Evolutionary conservation across 257 asterid genomes (phyloP).

Genomic region (Fraxinus excelsior): DNA sequence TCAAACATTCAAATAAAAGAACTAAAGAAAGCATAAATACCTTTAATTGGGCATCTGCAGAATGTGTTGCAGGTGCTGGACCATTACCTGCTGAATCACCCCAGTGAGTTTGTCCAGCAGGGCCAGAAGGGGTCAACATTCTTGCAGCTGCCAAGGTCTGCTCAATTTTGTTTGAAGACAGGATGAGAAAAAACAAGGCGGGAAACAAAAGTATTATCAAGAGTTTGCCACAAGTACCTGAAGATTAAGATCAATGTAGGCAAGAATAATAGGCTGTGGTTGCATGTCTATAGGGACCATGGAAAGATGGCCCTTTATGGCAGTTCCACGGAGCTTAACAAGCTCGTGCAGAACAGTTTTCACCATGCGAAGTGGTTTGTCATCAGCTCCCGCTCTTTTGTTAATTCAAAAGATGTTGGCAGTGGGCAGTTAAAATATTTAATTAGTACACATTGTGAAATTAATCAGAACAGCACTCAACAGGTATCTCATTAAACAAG

Average conservation of each 20-base stretch:
- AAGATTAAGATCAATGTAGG: slow-evolving; percentile 96
- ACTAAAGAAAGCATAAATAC: slow-evolving; percentile 35
- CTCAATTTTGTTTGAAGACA: slow-evolving; percentile 23
- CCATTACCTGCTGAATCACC: slow-evolving; percentile 80
- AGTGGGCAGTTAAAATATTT: slow-evolving; percentile 13
- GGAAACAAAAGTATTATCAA: slow-evolving; percentile 5
- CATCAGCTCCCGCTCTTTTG: slow-evolving; percentile 98
- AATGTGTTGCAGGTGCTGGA: slow-evolving; percentile 80
- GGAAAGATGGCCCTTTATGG: slow-evolving; percentile 97
- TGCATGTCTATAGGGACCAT: slow-evolving; percentile 98
- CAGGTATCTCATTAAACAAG: slow-evolving; percentile 11
- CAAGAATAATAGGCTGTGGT: slow-evolving; percentile 97
- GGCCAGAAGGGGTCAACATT: slow-evolving; percentile 94
- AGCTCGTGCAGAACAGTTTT: slow-evolving; percentile 98
- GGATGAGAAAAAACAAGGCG: slow-evolving; percentile 12
- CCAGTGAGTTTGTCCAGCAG: slow-evolving; percentile 97
- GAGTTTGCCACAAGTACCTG: slow-evolving; percentile 55
- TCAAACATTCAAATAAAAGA: not conserved
- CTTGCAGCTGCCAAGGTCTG: slow-evolving; percentile 99
- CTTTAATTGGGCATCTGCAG: slow-evolving; percentile 93
- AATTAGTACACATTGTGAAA: not conserved
- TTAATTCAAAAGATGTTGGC: slow-evolving; percentile 17
- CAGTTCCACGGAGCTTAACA: slow-evolving; percentile 98
- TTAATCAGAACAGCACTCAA: slow-evolving; percentile 1
- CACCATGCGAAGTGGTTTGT: slow-evolving; percentile 98